phyloP scores from a whole-genome alignment of 2,329 filamentous ascomycete genomes.

The Lachnellula occidentalis region DNA sequence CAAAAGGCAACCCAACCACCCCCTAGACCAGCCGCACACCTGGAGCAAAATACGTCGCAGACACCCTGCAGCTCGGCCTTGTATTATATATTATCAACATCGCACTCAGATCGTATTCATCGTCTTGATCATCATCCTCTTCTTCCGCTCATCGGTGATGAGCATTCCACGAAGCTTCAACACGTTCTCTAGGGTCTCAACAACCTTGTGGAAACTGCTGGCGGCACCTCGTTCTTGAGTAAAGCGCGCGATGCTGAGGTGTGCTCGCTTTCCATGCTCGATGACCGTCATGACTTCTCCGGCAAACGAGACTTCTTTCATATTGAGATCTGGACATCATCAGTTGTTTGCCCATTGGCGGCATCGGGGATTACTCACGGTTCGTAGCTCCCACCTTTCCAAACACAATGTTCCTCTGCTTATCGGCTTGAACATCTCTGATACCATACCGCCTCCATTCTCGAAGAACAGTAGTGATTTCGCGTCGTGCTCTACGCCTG shows the following conservation, averaged over 20 bases:
- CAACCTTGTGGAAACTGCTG: constrained; percentile 78
- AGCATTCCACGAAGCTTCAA: constrained; percentile 61
- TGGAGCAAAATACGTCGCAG: background rate
- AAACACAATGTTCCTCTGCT: constrained; percentile 71
- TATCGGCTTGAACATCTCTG: constrained; percentile 71
- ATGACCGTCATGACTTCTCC: constrained; percentile 85
- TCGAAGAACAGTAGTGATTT: constrained; percentile 67
- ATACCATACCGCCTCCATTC: constrained; percentile 62
- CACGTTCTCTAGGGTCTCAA: constrained; percentile 68
- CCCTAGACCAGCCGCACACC: background rate
- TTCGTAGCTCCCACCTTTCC: constrained; percentile 72
- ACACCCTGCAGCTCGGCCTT: background rate
- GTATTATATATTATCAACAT: background rate
- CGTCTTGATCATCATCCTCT: constrained; percentile 69
- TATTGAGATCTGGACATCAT: constrained; percentile 56
- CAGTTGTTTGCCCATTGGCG: constrained; percentile 11
- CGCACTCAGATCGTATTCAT: constrained; percentile 30
- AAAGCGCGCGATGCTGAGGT: constrained; percentile 76
- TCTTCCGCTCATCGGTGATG: constrained; percentile 60
- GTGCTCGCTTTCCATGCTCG: constrained; percentile 72
- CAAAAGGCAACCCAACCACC: background rate
- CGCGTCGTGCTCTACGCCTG: constrained; percentile 68
- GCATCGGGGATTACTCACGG: constrained; percentile 50
- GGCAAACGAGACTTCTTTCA: constrained; percentile 85
- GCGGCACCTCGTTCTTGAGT: constrained; percentile 89